Evolutionary conservation across 306 rosid species (phyloP).

Genomic region (Gillenia trifoliata): DNA sequence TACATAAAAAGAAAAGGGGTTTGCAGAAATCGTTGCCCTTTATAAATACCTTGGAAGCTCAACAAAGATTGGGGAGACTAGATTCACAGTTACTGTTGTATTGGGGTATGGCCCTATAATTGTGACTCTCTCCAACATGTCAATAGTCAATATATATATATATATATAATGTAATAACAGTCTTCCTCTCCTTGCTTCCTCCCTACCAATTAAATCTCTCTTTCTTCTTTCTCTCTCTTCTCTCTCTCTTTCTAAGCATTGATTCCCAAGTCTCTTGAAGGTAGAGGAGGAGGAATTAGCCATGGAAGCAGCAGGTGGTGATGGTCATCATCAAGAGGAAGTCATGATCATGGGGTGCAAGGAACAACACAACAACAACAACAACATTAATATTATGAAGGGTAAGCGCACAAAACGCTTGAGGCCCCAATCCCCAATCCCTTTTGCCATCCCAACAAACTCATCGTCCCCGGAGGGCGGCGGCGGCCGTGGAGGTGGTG

Average conservation of each 20-base stretch:
- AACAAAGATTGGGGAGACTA: conserved; percentile 17
- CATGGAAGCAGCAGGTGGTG: conserved; percentile 46
- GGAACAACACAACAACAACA: conserved; percentile 40
- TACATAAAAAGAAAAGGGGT: neutral
- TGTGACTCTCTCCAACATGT: conserved; percentile 9
- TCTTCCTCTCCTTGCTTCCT: conserved; percentile 46
- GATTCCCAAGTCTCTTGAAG: conserved; percentile 4
- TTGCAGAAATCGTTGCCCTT: neutral
- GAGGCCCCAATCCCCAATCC: conserved; percentile 83
- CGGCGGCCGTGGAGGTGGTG: neutral
- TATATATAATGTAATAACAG: conserved; percentile 15
- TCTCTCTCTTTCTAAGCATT: neutral
- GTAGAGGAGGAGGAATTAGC: conserved; percentile 23
- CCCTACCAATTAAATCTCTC: conserved; percentile 35
- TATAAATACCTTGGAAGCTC: conserved; percentile 6
- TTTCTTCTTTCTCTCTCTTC: neutral
- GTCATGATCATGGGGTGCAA: conserved; percentile 34
- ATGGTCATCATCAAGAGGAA: conserved; percentile 32
- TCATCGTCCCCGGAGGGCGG: conserved; percentile 30
- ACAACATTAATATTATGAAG: conserved; percentile 32
- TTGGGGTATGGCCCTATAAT: conserved; percentile 49
- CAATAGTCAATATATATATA: conserved; percentile 6
- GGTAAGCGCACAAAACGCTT: conserved; percentile 90
- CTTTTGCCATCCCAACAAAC: conserved; percentile 37
- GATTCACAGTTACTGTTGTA: conserved; percentile 58